These are phyloP conservation scores for Funneliformis geosporum DNA, from an alignment of 192 early-diverging fungal species.

Conservation along the genomic window DNA sequence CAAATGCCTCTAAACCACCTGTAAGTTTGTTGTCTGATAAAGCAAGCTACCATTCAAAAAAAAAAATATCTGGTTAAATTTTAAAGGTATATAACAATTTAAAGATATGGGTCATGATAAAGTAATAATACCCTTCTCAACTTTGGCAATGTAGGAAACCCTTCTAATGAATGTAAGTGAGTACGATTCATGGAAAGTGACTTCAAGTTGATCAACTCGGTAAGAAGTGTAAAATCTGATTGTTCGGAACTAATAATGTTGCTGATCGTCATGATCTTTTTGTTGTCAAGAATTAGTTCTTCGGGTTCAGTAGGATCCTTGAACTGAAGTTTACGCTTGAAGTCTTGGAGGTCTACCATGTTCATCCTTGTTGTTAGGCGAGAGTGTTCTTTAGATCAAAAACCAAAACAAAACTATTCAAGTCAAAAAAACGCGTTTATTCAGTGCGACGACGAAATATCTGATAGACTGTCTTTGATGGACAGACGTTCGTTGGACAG, in stretches of 20 bases:
- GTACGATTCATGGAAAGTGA: conserved; percentile 13
- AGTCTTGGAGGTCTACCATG: conserved; percentile 22
- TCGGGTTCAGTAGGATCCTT: conserved; percentile 26
- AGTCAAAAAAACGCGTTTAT: not conserved
- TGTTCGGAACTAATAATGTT: conserved; percentile 5
- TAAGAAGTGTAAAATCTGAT: conserved; percentile 27
- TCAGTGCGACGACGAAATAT: not conserved
- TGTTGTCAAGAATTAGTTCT: conserved; percentile 31
- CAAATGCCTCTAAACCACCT: conserved; percentile 43
- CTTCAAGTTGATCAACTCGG: conserved; percentile 21
- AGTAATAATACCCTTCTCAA: conserved; percentile 26
- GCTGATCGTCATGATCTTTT: conserved; percentile 21
- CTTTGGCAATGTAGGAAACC: conserved; percentile 31
- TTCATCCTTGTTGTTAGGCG: not conserved
- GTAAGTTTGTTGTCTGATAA: conserved; percentile 43
- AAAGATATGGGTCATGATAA: not conserved
- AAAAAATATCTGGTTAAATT: not conserved
- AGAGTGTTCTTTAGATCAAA: not conserved
- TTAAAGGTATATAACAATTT: not conserved
- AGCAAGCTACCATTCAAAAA: conserved; percentile 36
- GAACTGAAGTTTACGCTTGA: conserved; percentile 28
- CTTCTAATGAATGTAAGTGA: conserved; percentile 24
- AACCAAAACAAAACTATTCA: not conserved
- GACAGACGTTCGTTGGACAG: not conserved
- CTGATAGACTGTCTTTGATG: not conserved